Evolutionary conservation across 305 asterid species (phyloP), one percentile per base, ranked within the genome.

Genomic region (Plantago lanceolata): DNA sequence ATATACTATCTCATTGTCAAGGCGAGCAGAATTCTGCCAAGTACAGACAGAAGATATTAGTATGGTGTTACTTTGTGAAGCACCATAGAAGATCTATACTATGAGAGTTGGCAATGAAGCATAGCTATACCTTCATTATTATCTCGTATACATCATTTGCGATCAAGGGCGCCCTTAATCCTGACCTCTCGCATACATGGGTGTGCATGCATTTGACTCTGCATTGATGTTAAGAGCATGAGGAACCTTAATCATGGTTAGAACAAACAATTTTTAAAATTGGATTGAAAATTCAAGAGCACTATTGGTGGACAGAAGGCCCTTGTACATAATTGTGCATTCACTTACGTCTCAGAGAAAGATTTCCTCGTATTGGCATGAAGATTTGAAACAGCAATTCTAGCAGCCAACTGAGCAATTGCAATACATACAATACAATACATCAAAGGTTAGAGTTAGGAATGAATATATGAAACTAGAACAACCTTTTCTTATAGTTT

Each of bases 371-470:
- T 93, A 72, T 83, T 90, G 81, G 87, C 90, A 76, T 93, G 99
- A 64, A 93, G 87, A 79, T 93, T 90, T 9, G 99, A 93, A 70
- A 93, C 97, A 5, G 92, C 97, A 83, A 93, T 90, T 85, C 99
- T 83, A 15, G 99, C 99, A 59, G 99, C 99, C 89, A 93, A 73
- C 99, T 93, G 86, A 67, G 64, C 6, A 74, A n/a, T 28, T 28
- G 33, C 33, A 28, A 28, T 28, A 5, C 33, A 5, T n/a, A n/a
- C n/a, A n/a, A n/a, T n/a, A n/a, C n/a, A n/a, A 31, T 31, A 6
- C 37, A 31, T 31, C 37, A 31, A 2, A 31, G 37, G 37, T 31
- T 31, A n/a, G n/a, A n/a, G n/a, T n/a, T n/a, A n/a, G n/a, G n/a
- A n/a, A n/a, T n/a, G n/a, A n/a, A n/a, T n/a, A n/a, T n/a, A n/a